A percentile compares a stretch with the other conserved stretches of the same genome.
Conservation (phyloP, 257 asterid genomes). For the Apocynum venetum region DNA sequence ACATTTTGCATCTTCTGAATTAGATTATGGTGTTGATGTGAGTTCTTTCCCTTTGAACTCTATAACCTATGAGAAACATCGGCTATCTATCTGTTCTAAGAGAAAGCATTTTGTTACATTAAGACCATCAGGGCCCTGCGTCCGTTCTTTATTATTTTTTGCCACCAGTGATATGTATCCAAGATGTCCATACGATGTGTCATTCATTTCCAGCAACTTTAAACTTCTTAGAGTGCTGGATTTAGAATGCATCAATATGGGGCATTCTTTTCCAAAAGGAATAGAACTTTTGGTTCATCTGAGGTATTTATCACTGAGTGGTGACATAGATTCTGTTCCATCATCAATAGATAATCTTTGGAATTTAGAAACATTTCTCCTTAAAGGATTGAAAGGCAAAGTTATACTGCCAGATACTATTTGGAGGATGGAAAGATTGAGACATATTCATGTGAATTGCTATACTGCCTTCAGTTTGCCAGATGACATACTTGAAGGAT, state of each 20-base stretch:
- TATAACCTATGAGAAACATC: neutral
- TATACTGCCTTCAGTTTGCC: neutral
- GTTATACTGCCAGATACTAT: constrained; percentile 3
- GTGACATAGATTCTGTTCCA: constrained; percentile 6
- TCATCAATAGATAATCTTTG: neutral
- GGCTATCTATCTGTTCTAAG: neutral
- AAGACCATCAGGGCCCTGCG: neutral
- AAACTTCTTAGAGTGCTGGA: constrained; percentile 17
- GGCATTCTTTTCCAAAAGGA: neutral
- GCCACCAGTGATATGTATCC: constrained; percentile 14
- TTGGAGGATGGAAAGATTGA: constrained; percentile 3
- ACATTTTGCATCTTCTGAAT: neutral
- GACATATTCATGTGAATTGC: constrained; percentile 5
- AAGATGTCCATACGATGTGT: constrained; percentile 9
- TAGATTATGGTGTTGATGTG: neutral
- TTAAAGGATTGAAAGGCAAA: constrained; percentile 12
- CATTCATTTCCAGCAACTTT: neutral
- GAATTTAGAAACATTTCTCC: constrained; percentile 12
- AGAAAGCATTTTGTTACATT: neutral
- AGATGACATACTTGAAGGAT: neutral
- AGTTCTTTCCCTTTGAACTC: neutral
- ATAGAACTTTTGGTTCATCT: neutral
- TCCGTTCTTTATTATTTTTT: constrained; percentile 11
- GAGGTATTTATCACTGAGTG: constrained; percentile 7
- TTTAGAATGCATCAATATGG: constrained; percentile 13